These are phyloP conservation scores for Fusarium transvaalense DNA, from an alignment of 2,329 filamentous ascomycete genomes.

Conservation along the genomic window DNA sequence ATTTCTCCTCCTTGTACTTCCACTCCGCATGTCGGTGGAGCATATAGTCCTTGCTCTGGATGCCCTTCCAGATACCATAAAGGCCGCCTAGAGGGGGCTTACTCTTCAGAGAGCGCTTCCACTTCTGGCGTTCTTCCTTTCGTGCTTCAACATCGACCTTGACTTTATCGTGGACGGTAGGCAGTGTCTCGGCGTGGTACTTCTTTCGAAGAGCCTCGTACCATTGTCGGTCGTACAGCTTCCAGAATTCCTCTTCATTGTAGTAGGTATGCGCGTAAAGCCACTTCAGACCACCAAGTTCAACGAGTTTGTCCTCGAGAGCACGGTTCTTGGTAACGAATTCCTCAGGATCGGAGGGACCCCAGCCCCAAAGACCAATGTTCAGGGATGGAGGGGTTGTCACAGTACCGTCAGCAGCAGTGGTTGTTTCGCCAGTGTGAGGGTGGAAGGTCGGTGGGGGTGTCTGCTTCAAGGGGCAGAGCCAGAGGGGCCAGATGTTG, in stretches of 20 bases:
- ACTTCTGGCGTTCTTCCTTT: slow-evolving; percentile 53
- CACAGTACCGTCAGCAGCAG: slow-evolving; percentile 33
- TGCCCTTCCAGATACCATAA: slow-evolving; percentile 70
- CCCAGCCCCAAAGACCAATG: slow-evolving; percentile 84
- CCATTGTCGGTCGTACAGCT: slow-evolving; percentile 68
- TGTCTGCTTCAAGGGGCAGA: slow-evolving; percentile 66
- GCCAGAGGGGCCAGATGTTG: slow-evolving; percentile 71
- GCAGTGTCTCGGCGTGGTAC: slow-evolving; percentile 72
- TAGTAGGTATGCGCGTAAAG: slow-evolving; percentile 90
- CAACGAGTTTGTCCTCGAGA: slow-evolving; percentile 76
- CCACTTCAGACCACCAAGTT: slow-evolving; percentile 85
- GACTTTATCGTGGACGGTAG: slow-evolving; percentile 79
- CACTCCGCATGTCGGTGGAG: slow-evolving; percentile 66
- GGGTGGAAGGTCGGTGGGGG: slow-evolving; percentile 68
- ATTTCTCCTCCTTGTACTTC: slow-evolving; percentile 61
- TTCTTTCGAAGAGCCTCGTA: slow-evolving; percentile 73
- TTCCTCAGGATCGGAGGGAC: slow-evolving; percentile 65
- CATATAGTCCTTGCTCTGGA: slow-evolving; percentile 68
- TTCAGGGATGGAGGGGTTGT: slow-evolving; percentile 64
- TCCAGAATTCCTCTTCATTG: slow-evolving; percentile 77
- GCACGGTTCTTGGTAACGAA: slow-evolving; percentile 78
- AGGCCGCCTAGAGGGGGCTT: slow-evolving; percentile 69
- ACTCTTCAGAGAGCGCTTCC: slow-evolving; percentile 60
- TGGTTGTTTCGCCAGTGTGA: slow-evolving; percentile 57
- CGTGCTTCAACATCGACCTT: slow-evolving; percentile 65